These are phyloP conservation scores for Leishmania tarentolae DNA, from an alignment of 208 protist species.

Conservation along the genomic window DNA sequence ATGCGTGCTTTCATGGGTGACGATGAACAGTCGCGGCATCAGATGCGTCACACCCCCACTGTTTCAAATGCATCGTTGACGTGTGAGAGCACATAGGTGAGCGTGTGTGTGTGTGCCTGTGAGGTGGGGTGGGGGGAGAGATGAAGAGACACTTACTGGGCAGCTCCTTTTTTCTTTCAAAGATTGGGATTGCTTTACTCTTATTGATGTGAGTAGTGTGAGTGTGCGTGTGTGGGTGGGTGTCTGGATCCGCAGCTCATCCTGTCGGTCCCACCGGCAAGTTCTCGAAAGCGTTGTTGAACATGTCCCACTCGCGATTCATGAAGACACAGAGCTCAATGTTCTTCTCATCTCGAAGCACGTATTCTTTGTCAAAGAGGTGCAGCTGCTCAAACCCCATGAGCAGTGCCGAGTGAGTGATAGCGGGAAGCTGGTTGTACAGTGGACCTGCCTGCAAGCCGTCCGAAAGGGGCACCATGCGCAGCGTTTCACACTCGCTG, in stretches of 20 bases:
- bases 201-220: not conserved
- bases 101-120: not conserved
- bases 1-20: not conserved
- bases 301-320: conserved; percentile 88
- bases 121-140: not conserved
- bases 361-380: conserved; percentile 76
- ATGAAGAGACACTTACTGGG: not conserved
- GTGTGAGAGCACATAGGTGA: not conserved
- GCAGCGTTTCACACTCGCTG: conserved; percentile 72
- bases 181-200: not conserved
- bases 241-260: conserved; percentile 4
- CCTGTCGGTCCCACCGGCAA: conserved; percentile 15
- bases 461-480: conserved; percentile 76
- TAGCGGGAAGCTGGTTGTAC: conserved; percentile 75
- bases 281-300: conserved; percentile 73
- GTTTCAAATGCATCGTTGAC: not conserved
- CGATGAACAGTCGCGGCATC: not conserved
- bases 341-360: conserved; percentile 67
- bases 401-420: conserved; percentile 71
- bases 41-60: not conserved
- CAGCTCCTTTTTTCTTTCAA: not conserved
- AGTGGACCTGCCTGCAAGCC: conserved; percentile 61
- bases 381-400: conserved; percentile 87
- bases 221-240: not conserved
- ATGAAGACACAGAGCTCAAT: conserved; percentile 90